Evolutionary conservation across 495 filamentous ascomycete species (phyloP), one percentile per base, ranked within the genome.

Genomic region (Penicillium maclennaniae): DNA sequence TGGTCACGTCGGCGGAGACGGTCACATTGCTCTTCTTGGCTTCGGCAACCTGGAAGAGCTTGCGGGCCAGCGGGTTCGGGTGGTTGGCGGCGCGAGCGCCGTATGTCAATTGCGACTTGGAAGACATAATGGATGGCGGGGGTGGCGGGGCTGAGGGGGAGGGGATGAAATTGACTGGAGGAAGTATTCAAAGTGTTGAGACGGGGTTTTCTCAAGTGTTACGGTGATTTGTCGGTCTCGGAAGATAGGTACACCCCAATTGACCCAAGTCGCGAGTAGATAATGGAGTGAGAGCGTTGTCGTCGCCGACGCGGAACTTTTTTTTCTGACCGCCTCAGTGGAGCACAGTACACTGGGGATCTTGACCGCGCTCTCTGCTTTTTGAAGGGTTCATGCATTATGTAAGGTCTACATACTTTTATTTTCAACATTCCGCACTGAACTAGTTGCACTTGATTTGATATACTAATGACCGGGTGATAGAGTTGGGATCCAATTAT

Each of bases 21-120:
- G 74, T 75, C 43, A 79, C 72, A 54, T 79, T 79, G 58, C 73
- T 74, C 57, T 76, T 71, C 59, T 79, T 79, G 53, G 66, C 63
- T 47, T 76, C 72, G 8, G 75, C 74, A 16, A 78, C 67, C 36
- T 73, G 52, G 51, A 79, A 77, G 23, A 79, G 69, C 52, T 67
- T 70, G 45, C 64, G 67, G 15, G 69, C 72, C 40, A 79, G 66
- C 1, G 65, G 59, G 54, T 77, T 79, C 26, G 73, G 68, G 60
- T 79, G 75, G 47, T 60, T 73, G 45, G 60, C 62, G 39, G 74
- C 75, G 43, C 75, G 72, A 39, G 62, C 66, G 46, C 54, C 53
- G 51, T 76, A 77, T 26, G 74, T 62, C 56, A 73, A 65, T 65
- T 70, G 67, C 45, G 75, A 77, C 45, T 73, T 74, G 55, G 74